A percentile compares a stretch with the other conserved stretches of the same genome.
phyloP scores from a whole-genome alignment of 1,139 yeast genomes.

The Kluyveromyces marxianus region DNA sequence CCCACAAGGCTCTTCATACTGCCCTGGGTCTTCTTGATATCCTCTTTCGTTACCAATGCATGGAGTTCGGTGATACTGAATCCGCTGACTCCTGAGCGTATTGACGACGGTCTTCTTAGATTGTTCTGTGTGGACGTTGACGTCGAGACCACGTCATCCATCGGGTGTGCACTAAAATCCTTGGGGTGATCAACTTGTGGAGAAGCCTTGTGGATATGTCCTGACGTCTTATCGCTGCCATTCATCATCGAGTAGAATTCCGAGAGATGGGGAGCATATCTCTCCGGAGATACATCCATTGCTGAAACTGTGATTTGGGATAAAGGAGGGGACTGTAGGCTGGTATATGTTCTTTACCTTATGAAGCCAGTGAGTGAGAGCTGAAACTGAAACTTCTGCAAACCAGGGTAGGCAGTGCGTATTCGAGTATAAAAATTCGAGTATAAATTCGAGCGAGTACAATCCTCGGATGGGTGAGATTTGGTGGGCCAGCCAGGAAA shows the following conservation, averaged over 20 bases:
- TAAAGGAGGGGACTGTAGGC: too few species aligned
- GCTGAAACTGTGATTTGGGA: too few species aligned
- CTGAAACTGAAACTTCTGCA: too few species aligned
- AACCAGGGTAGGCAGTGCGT: too few species aligned
- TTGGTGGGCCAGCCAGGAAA: too few species aligned
- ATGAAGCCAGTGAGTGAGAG: too few species aligned
- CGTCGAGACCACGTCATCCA: not conserved
- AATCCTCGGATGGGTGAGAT: too few species aligned
- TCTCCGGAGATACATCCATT: slow-evolving; percentile 15
- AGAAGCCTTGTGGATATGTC: not conserved
- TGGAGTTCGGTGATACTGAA: slow-evolving; percentile 40
- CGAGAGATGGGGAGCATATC: slow-evolving; percentile 29
- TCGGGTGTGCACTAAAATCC: too few species aligned
- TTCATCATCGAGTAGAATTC: slow-evolving; percentile 28
- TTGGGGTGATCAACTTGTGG: not conserved
- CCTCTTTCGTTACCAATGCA: slow-evolving; percentile 50
- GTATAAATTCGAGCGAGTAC: too few species aligned
- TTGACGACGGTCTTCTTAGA: slow-evolving; percentile 22
- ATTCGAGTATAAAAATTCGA: too few species aligned
- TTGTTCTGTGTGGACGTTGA: not conserved
- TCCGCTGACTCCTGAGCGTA: slow-evolving; percentile 22
- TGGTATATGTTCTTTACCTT: too few species aligned
- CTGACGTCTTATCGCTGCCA: slow-evolving; percentile 4
- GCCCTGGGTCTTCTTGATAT: slow-evolving; percentile 42
- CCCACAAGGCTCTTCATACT: slow-evolving; percentile 42